Percentiles rank a stretch among this genome's conserved stretches.
Conservation (phyloP, 73 alveolate genomes). For the Tetrahymena thermophila region DNA sequence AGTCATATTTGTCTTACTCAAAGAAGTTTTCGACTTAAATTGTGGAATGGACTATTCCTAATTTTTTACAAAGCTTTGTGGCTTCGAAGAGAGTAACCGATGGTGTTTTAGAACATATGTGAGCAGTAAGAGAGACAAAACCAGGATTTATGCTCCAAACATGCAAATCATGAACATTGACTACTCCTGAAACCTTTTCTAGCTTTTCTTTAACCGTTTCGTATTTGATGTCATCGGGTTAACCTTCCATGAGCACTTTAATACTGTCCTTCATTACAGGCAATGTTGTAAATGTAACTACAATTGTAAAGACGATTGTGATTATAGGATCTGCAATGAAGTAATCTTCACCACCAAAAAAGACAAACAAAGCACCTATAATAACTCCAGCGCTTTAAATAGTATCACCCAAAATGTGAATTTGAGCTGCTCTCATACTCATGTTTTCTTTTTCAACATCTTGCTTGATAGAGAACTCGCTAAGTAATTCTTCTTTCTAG, state of each 20-base stretch:
- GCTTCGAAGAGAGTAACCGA: slow-evolving; percentile 49
- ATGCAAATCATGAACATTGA: slow-evolving; percentile 73
- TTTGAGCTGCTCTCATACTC: slow-evolving; percentile 85
- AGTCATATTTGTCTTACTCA: background rate
- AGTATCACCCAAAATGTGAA: slow-evolving; percentile 86
- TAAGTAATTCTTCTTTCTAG: background rate
- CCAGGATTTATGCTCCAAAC: slow-evolving; percentile 76
- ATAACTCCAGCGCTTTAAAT: slow-evolving; percentile 75
- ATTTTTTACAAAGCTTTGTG: slow-evolving; percentile 34
- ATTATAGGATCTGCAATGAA: slow-evolving; percentile 85
- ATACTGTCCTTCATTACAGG: slow-evolving; percentile 76
- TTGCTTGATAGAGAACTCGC: background rate
- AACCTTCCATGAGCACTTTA: slow-evolving; percentile 73
- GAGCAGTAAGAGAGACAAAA: slow-evolving; percentile 59
- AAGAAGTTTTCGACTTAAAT: slow-evolving; percentile 45
- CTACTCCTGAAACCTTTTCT: slow-evolving; percentile 52
- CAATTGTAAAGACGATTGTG: slow-evolving; percentile 74
- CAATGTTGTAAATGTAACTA: slow-evolving; percentile 75
- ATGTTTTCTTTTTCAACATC: slow-evolving; percentile 39
- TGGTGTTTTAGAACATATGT: slow-evolving; percentile 47
- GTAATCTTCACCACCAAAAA: slow-evolving; percentile 57
- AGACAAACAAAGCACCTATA: slow-evolving; percentile 77
- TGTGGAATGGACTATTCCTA: slow-evolving; percentile 54
- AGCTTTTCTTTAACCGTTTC: slow-evolving; percentile 44
- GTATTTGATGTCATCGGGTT: slow-evolving; percentile 67